Base-by-base conservation (phyloP, 108 stramenopile genomes). In the Ochromonas danica region DNA sequence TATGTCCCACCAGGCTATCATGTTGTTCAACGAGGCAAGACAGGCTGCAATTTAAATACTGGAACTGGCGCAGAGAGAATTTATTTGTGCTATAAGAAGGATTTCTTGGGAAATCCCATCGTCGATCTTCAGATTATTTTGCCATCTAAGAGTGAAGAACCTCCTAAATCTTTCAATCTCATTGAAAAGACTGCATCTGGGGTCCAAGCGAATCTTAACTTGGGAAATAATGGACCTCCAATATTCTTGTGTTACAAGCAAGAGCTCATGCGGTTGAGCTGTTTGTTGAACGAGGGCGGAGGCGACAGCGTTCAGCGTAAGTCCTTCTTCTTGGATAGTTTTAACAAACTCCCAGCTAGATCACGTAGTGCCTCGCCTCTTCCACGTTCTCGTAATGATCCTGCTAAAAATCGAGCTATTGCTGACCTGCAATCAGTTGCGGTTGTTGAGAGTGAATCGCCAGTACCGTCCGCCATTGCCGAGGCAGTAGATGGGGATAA, bases 51-150 rank as follows among this genome's bases (percentile, higher is more conserved):
- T 75, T 33, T 85, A 1, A 85, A 85, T 61, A 40, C 41, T 25
- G 83, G 83, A n/a, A 85, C 85, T 1, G 77, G 40, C 41, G 85
- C 82, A 10, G 85, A 85, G 39, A 79, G 82, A 1, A 78, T 81
- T 0, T 85, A 67, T 45, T 42, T 85, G 43, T 83, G 82, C 78
- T 79, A 38, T 28, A 84, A 84, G 74, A 77, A 63, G 1, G 83
- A 83, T 71, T n/a, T 60, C 31, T 80, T 62, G 6, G 81, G 83
- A n/a, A 84, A 85, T 61, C 82, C 85, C 17, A 84, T 85, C 43
- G 62, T 60, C 0, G 84, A 85, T 40, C 57, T 85, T 10, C 84
- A 85, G 81, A 72, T 82, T 36, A 17, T 62, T 62, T 77, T 75
- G 10, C 79, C 79, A 10, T 33, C 40, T 1, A 85, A 84, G 36